Percentiles rank a stretch among this genome's conserved stretches.
phyloP scores from a whole-genome alignment of 768 basidiomycete species.

The Termitomyces sp. region DNA sequence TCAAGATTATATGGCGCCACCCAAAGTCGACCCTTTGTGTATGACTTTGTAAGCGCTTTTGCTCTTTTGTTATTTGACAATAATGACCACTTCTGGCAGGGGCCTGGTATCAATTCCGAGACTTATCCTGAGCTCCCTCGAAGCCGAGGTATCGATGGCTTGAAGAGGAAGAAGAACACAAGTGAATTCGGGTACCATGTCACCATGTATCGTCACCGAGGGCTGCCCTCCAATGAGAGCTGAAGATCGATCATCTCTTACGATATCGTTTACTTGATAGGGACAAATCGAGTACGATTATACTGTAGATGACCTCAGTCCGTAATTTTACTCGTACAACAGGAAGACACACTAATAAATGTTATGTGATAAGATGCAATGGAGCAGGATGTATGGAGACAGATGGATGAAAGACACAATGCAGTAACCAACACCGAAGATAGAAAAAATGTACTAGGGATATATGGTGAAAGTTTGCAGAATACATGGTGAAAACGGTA shows the following conservation, averaged over 20 bases:
- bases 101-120: slow-evolving; percentile 52
- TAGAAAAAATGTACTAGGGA: slow-evolving; percentile 16
- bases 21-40: slow-evolving; percentile 73
- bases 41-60: slow-evolving; percentile 59
- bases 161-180: slow-evolving; percentile 30
- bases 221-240: slow-evolving; percentile 3
- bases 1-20: slow-evolving; percentile 79
- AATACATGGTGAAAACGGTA: slow-evolving; percentile 47
- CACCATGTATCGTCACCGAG: slow-evolving; percentile 38
- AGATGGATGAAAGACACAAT: slow-evolving; percentile 12
- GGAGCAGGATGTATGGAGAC: slow-evolving; percentile 17
- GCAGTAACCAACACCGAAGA: slow-evolving; percentile 21
- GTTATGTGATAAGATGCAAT: slow-evolving; percentile 13
- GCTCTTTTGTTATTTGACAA: neutral
- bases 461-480: slow-evolving; percentile 15
- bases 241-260: neutral
- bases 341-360: slow-evolving; percentile 22
- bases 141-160: slow-evolving; percentile 26
- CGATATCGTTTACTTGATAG: neutral
- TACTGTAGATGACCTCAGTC: slow-evolving; percentile 17
- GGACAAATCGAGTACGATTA: slow-evolving; percentile 15
- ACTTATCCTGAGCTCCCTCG: slow-evolving; percentile 46
- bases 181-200: slow-evolving; percentile 49
- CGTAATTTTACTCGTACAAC: slow-evolving; percentile 19
- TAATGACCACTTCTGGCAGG: slow-evolving; percentile 30